Percentiles rank a stretch among this genome's conserved stretches.
phyloP scores from a whole-genome alignment of 1,284 basidiomycete genomes.

The Puccinia polysora region DNA sequence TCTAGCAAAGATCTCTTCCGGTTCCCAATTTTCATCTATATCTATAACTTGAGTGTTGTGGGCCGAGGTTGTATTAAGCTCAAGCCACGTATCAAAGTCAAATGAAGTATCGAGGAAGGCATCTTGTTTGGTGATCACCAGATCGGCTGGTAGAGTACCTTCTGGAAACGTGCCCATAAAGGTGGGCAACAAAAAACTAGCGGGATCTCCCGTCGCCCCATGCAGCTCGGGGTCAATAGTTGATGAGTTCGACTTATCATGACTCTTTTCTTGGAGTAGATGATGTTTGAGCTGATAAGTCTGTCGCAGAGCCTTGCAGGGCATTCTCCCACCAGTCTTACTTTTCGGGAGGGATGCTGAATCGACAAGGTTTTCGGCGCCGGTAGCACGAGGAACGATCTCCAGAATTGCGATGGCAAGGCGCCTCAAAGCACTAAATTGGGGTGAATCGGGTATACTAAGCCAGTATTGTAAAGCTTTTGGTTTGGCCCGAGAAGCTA shows the following conservation, averaged over 20 bases:
- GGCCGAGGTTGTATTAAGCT: not conserved
- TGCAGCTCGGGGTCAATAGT: not conserved
- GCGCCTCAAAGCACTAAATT: not conserved
- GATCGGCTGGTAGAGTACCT: not conserved
- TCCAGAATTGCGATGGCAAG: slow-evolving; percentile 7
- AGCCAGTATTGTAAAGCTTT: not conserved
- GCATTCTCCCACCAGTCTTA: not conserved
- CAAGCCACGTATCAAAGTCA: slow-evolving; percentile 10
- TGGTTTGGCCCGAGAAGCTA: not conserved
- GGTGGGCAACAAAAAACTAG: no score
- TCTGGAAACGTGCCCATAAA: no score
- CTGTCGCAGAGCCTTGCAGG: not conserved
- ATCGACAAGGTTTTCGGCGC: not conserved
- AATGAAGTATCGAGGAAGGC: slow-evolving; percentile 18
- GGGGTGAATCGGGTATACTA: not conserved
- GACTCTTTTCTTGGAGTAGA: not conserved
- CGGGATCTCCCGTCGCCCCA: no score
- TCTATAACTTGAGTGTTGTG: not conserved
- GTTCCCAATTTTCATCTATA: slow-evolving; percentile 5
- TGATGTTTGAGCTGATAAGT: not conserved
- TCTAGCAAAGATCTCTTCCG: slow-evolving; percentile 10
- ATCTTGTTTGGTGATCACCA: not conserved
- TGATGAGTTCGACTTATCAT: not conserved
- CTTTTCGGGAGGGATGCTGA: not conserved
- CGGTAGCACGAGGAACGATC: slow-evolving; percentile 8